Conservation (phyloP, 2,329 filamentous ascomycete genomes). For the Penicillium sp. region DNA sequence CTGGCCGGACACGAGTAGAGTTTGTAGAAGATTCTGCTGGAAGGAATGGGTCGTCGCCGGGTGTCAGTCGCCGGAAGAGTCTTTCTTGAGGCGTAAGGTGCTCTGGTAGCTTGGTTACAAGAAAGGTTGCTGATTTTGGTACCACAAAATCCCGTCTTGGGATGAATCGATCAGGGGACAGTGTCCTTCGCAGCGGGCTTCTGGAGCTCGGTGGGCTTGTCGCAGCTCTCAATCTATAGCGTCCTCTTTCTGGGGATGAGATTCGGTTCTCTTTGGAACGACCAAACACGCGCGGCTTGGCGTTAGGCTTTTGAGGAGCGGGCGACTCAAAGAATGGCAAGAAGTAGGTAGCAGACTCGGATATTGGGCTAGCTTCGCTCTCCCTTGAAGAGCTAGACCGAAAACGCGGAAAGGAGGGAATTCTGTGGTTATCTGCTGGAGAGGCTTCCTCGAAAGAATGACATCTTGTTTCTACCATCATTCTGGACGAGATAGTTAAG, state of each 20-base stretch:
- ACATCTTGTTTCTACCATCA: slow-evolving; percentile 28
- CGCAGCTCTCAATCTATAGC: slow-evolving; percentile 17
- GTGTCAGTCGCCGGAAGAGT: slow-evolving; percentile 45
- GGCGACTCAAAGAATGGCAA: slow-evolving; percentile 17
- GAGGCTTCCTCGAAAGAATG: slow-evolving; percentile 28
- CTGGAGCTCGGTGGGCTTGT: slow-evolving; percentile 10
- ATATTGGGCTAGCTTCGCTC: slow-evolving; percentile 1
- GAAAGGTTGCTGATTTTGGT: slow-evolving; percentile 52
- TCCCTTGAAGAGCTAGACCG: slow-evolving; percentile 13
- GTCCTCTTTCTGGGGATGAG: slow-evolving; percentile 14
- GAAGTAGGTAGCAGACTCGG: slow-evolving; percentile 20
- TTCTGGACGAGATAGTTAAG: slow-evolving; percentile 8
- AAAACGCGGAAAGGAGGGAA: slow-evolving; percentile 11
- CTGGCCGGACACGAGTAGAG: slow-evolving; percentile 13
- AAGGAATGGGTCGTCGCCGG: slow-evolving; percentile 56
- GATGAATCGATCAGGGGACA: slow-evolving; percentile 61
- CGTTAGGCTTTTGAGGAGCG: slow-evolving; percentile 5
- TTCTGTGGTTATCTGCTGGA: slow-evolving; percentile 12
- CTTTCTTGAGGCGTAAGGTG: slow-evolving; percentile 51
- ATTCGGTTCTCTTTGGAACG: slow-evolving; percentile 15
- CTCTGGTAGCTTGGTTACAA: slow-evolving; percentile 51
- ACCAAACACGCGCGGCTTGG: neutral
- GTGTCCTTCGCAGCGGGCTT: slow-evolving; percentile 20
- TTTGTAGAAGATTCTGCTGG: slow-evolving; percentile 36
- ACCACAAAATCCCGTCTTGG: slow-evolving; percentile 47